Percentiles rank a stretch among this genome's conserved stretches.
phyloP scores from a whole-genome alignment of 768 basidiomycete species.

The Naganishia randhawae region DNA sequence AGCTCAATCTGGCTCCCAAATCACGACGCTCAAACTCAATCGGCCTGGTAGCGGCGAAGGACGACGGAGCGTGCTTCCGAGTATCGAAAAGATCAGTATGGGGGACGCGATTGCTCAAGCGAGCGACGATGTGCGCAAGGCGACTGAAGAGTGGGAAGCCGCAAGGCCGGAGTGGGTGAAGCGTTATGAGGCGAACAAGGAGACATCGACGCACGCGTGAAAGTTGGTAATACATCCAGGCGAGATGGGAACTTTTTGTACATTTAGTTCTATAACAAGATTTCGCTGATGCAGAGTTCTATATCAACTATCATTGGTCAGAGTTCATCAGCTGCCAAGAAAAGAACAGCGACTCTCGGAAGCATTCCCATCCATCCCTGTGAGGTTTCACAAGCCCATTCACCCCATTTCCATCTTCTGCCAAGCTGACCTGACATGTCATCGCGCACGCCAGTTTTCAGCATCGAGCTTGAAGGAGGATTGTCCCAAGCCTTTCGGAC shows the following conservation, averaged over 20 bases:
- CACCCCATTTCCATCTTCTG: too few species aligned
- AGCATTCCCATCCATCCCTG: too few species aligned
- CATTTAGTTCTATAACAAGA: too few species aligned
- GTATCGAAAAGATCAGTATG: constrained; percentile 28
- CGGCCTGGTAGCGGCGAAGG: constrained; percentile 9
- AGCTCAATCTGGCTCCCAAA: constrained; percentile 29
- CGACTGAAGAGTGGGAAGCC: constrained; percentile 36
- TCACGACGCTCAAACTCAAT: constrained; percentile 28
- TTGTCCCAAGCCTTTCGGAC: not conserved
- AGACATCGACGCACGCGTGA: too few species aligned
- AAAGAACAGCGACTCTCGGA: too few species aligned
- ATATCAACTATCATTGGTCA: too few species aligned
- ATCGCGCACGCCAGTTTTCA: not conserved
- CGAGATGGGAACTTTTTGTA: too few species aligned
- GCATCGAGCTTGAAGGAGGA: not conserved
- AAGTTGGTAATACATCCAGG: too few species aligned
- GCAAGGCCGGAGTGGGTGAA: constrained; percentile 39
- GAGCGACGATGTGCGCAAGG: constrained; percentile 34
- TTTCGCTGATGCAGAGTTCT: too few species aligned
- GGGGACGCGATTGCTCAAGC: constrained; percentile 27
- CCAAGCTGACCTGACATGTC: too few species aligned
- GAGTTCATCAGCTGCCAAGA: too few species aligned
- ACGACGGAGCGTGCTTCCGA: constrained; percentile 29
- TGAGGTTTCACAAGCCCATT: too few species aligned
- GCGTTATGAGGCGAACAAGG: constrained; percentile 26